phyloP scores from a whole-genome alignment of 2,329 filamentous ascomycete genomes.

The Nigrograna mackinnonii region DNA sequence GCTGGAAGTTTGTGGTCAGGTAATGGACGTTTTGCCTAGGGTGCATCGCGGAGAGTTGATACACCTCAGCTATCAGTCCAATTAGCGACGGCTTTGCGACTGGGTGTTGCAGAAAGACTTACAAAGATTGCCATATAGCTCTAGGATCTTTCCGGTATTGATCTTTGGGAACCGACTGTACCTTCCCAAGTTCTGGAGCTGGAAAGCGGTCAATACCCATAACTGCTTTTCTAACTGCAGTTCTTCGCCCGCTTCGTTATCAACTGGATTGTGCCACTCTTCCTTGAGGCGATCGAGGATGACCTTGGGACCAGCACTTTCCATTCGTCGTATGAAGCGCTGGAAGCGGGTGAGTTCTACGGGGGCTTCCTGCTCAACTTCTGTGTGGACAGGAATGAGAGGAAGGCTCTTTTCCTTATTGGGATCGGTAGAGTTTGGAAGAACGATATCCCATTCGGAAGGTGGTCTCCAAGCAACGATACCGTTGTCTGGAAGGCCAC shows the following conservation, averaged over 20 bases:
- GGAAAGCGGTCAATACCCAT: slow-evolving; percentile 65
- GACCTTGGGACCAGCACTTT: slow-evolving; percentile 54
- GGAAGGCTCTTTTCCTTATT: slow-evolving; percentile 15
- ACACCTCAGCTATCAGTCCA: slow-evolving; percentile 43
- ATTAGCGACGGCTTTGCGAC: slow-evolving; percentile 21
- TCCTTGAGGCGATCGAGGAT: slow-evolving; percentile 61
- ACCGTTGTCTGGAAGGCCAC: slow-evolving; percentile 12
- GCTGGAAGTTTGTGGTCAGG: slow-evolving; percentile 30
- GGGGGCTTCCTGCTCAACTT: slow-evolving; percentile 18
- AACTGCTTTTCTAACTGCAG: slow-evolving; percentile 61
- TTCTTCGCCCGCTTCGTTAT: slow-evolving; percentile 51
- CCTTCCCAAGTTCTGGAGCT: slow-evolving; percentile 36
- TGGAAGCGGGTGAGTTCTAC: slow-evolving; percentile 48
- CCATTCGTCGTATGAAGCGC: slow-evolving; percentile 60
- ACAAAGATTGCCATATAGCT: slow-evolving; percentile 45
- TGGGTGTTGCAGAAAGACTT: slow-evolving; percentile 16
- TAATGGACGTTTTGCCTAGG: slow-evolving; percentile 40
- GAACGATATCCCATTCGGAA: slow-evolving; percentile 36
- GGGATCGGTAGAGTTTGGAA: slow-evolving; percentile 12
- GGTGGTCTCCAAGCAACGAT: slow-evolving; percentile 29
- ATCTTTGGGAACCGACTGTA: slow-evolving; percentile 23
- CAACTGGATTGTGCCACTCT: slow-evolving; percentile 38
- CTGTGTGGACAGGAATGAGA: slow-evolving; percentile 15
- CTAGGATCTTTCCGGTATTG: slow-evolving; percentile 38
- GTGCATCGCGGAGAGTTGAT: slow-evolving; percentile 49